These are phyloP conservation scores for Solanum hybrid DNA, from an alignment of 305 asterid genomes.

Conservation along the genomic window DNA sequence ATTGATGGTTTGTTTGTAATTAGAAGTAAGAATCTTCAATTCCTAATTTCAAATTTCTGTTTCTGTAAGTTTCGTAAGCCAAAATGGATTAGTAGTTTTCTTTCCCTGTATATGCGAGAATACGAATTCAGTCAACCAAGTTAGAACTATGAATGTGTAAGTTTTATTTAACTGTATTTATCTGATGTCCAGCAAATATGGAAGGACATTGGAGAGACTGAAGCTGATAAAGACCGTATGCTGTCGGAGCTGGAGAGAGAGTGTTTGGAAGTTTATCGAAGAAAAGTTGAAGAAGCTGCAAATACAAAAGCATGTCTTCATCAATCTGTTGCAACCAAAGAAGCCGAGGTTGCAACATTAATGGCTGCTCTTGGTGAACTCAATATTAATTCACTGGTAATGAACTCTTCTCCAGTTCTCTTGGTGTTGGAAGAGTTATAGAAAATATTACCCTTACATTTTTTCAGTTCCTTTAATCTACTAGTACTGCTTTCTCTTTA, in stretches of 20 bases:
- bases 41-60: neutral
- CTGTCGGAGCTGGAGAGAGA: constrained; percentile 73
- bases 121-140: neutral
- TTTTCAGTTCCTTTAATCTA: neutral
- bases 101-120: neutral
- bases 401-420: neutral
- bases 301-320: constrained; percentile 63
- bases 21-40: neutral
- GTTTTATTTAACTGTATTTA: neutral
- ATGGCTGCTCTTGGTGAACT: constrained; percentile 78
- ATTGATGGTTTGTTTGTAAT: neutral
- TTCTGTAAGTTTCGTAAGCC: neutral
- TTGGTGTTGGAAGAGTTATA: neutral
- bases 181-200: constrained; percentile 61
- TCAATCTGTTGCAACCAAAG: constrained; percentile 77
- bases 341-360: constrained; percentile 82
- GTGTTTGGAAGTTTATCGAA: constrained; percentile 65
- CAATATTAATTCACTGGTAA: constrained; percentile 51
- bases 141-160: neutral
- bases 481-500: neutral
- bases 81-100: neutral
- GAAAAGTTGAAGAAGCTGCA: constrained; percentile 79
- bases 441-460: neutral
- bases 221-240: constrained; percentile 65
- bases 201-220: constrained; percentile 81